Base-by-base conservation (phyloP, 371 early-diverging fungal species). In the Blakeslea trispora region DNA sequence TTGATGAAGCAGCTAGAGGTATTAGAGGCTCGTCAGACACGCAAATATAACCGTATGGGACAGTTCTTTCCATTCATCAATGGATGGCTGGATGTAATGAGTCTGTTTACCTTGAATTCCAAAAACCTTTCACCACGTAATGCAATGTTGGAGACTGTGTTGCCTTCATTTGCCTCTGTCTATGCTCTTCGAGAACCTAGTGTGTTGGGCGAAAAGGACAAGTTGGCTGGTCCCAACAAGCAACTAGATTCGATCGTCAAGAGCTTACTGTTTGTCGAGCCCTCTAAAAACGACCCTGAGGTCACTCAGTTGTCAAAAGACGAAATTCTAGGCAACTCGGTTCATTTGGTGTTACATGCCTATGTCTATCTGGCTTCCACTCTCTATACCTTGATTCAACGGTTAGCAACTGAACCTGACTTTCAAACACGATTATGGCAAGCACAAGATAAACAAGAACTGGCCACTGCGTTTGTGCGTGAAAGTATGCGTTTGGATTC, bases 341-440 rank as follows among this genome's bases (percentile, higher is more conserved):
- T 74, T 21, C 77, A 79, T 46, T 53, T 74, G 18, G 62, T 64
- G 2, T 52, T 76, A 39, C 80, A 79, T 43, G 68, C 69, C 0
- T 70, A 68, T 51, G 64, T 59, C 8, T 64, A 69, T 41, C 40
- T 79, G 18, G 57, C 68, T 6, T 55, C 74, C 1, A 44, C 71
- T 3, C 23, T 79, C 6, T 74, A 71, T 50, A 70, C 72, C 1
- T 13, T 71, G 2, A 50, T 79, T 7, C 77, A 75, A 42, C 72
- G 72, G 10, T 19, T 74, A 24, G 74, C 80, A 4, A 60, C 64
- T 1, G 45, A 63, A 17, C 57, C 75, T 9, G 64, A 69, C 14
- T 57, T 60, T 48, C 78, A 77, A 49, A 51, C 42, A 7, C 47
- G 50, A 15, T 31, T 72, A 1, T 39, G 49, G 23, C 31, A 53